Conservation (phyloP, 208 protist genomes). For the Trypanosoma caninum region DNA sequence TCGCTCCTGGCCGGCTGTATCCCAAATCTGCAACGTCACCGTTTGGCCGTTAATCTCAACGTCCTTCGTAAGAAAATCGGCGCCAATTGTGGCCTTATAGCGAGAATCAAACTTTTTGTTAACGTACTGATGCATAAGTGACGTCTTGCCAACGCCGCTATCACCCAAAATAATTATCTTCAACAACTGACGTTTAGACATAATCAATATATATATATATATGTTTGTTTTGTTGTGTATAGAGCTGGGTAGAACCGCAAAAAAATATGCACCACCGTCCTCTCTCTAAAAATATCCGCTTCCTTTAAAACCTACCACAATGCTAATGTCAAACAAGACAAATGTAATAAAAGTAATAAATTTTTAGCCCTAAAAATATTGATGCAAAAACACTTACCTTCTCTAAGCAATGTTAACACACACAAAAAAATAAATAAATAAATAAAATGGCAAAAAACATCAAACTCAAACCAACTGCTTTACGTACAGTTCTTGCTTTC, state of each 20-base stretch:
- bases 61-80: slow-evolving; percentile 99
- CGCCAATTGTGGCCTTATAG: slow-evolving; percentile 99
- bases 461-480: not conserved
- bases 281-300: no score
- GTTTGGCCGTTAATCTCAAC: slow-evolving; percentile 95
- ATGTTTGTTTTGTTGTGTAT: not conserved
- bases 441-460: not conserved
- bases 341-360: not conserved
- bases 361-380: not conserved
- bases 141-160: slow-evolving; percentile 91
- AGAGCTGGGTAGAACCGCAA: no score
- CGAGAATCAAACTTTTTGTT: slow-evolving; percentile 91
- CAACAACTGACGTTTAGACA: slow-evolving; percentile 83
- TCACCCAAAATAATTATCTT: slow-evolving; percentile 95
- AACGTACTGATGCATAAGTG: slow-evolving; percentile 91
- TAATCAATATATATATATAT: not conserved
- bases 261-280: no score
- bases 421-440: slow-evolving; percentile 8
- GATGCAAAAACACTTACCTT: not conserved
- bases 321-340: no score
- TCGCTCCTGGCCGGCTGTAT: slow-evolving; percentile 97
- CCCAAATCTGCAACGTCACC: slow-evolving; percentile 97
- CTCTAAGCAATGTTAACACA: not conserved
- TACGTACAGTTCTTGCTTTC: not conserved
- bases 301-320: no score